Evolutionary conservation across 768 basidiomycete genomes (phyloP).

Genomic region (Lentinula sp.): DNA sequence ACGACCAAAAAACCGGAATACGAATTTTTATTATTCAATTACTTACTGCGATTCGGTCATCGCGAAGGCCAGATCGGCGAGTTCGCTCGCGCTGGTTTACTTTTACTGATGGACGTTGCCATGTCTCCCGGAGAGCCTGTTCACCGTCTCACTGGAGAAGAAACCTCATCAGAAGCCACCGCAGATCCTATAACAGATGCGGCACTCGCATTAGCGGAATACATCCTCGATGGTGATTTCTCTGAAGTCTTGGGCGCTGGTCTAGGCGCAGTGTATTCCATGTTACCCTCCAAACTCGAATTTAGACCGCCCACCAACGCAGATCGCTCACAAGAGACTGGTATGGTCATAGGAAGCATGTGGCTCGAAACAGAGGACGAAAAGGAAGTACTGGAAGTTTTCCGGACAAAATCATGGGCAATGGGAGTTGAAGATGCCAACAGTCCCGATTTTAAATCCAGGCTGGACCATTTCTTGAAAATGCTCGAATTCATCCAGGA

Average conservation of each 20-base stretch:
- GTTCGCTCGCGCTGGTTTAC: constrained; percentile 83
- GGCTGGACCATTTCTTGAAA: constrained; percentile 86
- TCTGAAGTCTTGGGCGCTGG: constrained; percentile 96
- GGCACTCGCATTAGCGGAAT: constrained; percentile 83
- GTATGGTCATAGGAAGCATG: constrained; percentile 71
- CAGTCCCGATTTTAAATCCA: constrained; percentile 67
- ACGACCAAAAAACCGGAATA: constrained; percentile 71
- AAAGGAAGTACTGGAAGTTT: constrained; percentile 40
- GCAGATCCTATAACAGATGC: constrained; percentile 79
- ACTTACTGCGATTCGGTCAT: constrained; percentile 91
- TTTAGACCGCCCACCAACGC: constrained; percentile 44
- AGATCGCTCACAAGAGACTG: constrained; percentile 34
- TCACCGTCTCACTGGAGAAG: constrained; percentile 32
- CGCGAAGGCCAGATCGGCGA: constrained; percentile 92
- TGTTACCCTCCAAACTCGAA: constrained; percentile 82
- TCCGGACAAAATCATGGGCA: constrained; percentile 45
- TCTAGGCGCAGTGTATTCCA: constrained; percentile 86
- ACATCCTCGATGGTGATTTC: constrained; percentile 95
- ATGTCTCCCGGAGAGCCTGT: constrained; percentile 70
- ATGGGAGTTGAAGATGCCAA: constrained; percentile 76
- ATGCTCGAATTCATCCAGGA: constrained; percentile 90
- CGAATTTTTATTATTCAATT: constrained; percentile 94
- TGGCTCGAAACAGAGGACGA: constrained; percentile 50
- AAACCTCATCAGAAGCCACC: constrained; percentile 22
- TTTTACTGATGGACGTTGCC: constrained; percentile 95